These are phyloP conservation scores for Fonsecaea monophora DNA, from an alignment of 2,329 filamentous ascomycete species.

Conservation along the genomic window DNA sequence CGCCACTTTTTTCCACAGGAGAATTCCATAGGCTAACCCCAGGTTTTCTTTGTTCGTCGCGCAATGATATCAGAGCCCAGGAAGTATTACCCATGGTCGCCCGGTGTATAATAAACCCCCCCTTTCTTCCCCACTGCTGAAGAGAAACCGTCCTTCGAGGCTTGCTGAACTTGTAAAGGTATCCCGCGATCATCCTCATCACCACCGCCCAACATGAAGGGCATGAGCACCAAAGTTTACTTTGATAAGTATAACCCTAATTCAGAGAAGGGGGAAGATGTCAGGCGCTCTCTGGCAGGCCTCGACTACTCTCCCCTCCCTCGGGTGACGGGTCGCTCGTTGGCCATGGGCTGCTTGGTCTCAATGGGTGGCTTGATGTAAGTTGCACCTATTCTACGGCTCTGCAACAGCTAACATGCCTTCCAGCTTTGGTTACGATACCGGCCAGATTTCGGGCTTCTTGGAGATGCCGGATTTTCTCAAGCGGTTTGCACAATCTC, in stretches of 20 bases:
- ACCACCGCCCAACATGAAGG: conserved; percentile 2
- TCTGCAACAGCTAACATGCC: conserved; percentile 7
- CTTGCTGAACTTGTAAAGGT: background rate
- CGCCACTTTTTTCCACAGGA: conserved; percentile 1
- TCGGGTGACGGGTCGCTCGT: conserved; percentile 46
- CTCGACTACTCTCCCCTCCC: conserved; percentile 39
- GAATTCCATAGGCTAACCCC: background rate
- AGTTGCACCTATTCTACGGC: background rate
- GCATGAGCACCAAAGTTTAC: conserved; percentile 15
- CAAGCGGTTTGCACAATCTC: conserved; percentile 46
- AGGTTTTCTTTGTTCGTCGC: background rate
- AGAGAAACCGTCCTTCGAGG: background rate
- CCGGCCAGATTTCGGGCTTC: conserved; percentile 54
- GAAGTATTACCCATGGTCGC: background rate
- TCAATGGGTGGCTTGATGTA: conserved; percentile 53
- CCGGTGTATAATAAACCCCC: conserved; percentile 1
- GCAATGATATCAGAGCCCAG: conserved; percentile 1
- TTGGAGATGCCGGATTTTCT: conserved; percentile 52
- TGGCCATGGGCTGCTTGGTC: conserved; percentile 51
- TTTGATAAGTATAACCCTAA: conserved; percentile 36
- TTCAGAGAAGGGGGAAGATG: conserved; percentile 31
- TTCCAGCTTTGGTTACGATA: conserved; percentile 48
- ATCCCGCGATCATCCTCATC: background rate
- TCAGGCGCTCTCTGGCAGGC: conserved; percentile 27
- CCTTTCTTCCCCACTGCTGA: background rate